These are phyloP conservation scores for Soucietia sequanensis DNA, from an alignment of 805 yeast species.

Conservation along the genomic window DNA sequence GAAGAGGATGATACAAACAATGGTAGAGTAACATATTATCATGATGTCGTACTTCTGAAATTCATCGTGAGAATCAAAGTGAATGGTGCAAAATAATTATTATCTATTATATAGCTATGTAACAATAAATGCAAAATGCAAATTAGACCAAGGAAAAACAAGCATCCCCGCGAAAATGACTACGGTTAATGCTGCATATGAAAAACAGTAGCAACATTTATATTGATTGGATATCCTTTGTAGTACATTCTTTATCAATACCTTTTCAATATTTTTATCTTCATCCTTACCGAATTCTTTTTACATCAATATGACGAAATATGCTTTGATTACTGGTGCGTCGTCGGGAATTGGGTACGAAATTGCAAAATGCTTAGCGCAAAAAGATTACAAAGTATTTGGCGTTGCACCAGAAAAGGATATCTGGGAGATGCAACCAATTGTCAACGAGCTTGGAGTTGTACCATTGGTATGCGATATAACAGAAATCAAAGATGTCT, in stretches of 20 bases:
- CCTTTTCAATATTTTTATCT: no score
- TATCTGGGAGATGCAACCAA: constrained; percentile 20
- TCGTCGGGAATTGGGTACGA: constrained; percentile 59
- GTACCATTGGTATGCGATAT: constrained; percentile 37
- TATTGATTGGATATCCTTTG: no score
- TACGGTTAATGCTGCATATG: no score
- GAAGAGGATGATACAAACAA: constrained; percentile 9
- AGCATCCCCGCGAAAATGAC: no score
- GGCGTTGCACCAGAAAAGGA: constrained; percentile 27
- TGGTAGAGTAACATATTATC: constrained; percentile 22
- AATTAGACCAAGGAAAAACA: no score
- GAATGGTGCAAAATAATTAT: background rate
- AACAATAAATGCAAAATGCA: no score
- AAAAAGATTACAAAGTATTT: constrained; percentile 35
- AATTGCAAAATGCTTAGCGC: constrained; percentile 42
- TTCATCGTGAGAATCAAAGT: constrained; percentile 25
- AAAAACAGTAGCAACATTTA: no score
- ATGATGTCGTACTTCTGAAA: constrained; percentile 20
- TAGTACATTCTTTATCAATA: no score
- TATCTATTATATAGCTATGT: background rate
- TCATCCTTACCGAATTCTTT: no score
- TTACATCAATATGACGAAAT: constrained; percentile 5
- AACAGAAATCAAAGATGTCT: constrained; percentile 26
- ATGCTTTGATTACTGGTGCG: constrained; percentile 48
- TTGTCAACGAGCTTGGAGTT: constrained; percentile 22